Percentiles rank a stretch among this genome's conserved stretches.
These are phyloP conservation scores for Geranium rotundifolium DNA, from an alignment of 345 rosid species.

Conservation along the genomic window DNA sequence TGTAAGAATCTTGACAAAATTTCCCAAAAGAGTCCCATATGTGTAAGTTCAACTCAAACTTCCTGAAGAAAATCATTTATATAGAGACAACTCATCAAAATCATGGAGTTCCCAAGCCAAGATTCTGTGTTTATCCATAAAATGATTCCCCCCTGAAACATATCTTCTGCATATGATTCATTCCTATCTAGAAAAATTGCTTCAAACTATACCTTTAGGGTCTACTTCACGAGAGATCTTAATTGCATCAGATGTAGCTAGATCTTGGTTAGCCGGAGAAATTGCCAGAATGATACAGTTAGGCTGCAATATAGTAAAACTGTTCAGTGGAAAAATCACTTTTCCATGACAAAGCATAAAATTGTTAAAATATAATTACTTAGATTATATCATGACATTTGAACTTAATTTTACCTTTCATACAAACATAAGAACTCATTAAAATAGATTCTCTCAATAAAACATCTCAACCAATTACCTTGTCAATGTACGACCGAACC, in stretches of 20 bases:
- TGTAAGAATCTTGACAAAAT: neutral
- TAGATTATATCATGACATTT: neutral
- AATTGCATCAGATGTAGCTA: constrained; percentile 97
- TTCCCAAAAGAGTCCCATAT: neutral
- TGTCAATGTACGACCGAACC: constrained; percentile 80
- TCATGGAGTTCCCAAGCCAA: neutral
- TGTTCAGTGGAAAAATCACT: constrained; percentile 1
- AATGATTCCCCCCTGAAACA: neutral
- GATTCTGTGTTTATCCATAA: neutral
- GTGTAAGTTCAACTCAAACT: neutral
- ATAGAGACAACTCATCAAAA: neutral
- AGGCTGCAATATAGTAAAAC: constrained; percentile 47
- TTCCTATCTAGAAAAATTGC: neutral
- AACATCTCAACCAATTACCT: constrained; percentile 32
- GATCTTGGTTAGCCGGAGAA: constrained; percentile 99
- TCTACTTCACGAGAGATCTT: constrained; percentile 95
- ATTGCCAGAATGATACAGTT: constrained; percentile 87
- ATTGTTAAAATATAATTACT: neutral
- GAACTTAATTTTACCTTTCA: neutral
- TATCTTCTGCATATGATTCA: neutral
- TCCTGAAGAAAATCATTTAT: neutral
- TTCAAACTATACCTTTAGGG: constrained; percentile 55
- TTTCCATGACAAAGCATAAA: constrained; percentile 6
- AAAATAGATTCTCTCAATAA: neutral
- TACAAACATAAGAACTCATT: neutral